Evolutionary conservation across 1,284 basidiomycete genomes (phyloP).

Genomic region (Trametes polyzona): DNA sequence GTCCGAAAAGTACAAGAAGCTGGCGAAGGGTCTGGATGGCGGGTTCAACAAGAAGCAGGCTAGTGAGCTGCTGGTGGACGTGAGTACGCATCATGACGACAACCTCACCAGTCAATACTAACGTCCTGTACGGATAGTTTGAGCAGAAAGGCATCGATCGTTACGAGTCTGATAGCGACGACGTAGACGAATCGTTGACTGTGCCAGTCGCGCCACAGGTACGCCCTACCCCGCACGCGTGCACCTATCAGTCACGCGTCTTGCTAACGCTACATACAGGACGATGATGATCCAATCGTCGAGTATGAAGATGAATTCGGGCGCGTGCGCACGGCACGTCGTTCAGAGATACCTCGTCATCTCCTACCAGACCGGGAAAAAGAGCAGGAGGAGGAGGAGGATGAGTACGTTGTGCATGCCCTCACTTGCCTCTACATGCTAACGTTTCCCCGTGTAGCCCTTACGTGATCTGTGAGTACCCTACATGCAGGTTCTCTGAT

Average conservation of each 20-base stretch:
- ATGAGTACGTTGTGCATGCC: constrained; percentile 26
- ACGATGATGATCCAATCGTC: constrained; percentile 79
- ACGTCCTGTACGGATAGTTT: constrained; percentile 52
- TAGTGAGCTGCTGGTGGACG: constrained; percentile 81
- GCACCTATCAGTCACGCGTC: not conserved
- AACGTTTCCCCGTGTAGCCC: constrained; percentile 44
- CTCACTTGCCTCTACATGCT: not conserved
- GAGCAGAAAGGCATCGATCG: constrained; percentile 64
- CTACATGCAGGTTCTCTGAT: not conserved
- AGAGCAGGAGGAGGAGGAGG: constrained; percentile 30
- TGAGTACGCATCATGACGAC: constrained; percentile 43
- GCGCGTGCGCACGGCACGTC: constrained; percentile 63
- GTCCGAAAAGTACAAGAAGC: constrained; percentile 81
- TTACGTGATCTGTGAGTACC: constrained; percentile 50
- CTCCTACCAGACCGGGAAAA: constrained; percentile 43
- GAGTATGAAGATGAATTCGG: constrained; percentile 91
- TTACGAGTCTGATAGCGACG: constrained; percentile 67
- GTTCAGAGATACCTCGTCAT: constrained; percentile 80
- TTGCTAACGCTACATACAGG: constrained; percentile 35
- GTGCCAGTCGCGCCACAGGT: constrained; percentile 54
- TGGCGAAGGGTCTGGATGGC: constrained; percentile 80
- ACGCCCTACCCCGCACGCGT: constrained; percentile 5
- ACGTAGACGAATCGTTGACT: constrained; percentile 71
- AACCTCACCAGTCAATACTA: not conserved
- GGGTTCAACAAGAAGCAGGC: constrained; percentile 81